Conservation (phyloP, 1,284 basidiomycete genomes). For the Erythrobasidium hasegawianum region DNA sequence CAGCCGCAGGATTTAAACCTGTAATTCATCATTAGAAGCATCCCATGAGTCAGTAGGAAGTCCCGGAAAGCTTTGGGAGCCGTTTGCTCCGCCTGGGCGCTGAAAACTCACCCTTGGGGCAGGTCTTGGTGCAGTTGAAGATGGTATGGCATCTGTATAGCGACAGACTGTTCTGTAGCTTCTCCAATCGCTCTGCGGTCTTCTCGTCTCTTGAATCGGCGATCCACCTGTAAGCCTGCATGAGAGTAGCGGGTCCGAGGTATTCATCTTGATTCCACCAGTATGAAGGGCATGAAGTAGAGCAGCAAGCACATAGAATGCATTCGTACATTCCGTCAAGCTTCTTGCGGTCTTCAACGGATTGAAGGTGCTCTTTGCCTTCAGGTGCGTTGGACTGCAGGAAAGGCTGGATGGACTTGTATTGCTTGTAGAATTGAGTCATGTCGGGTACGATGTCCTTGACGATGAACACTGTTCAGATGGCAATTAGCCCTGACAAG, state of each 20-base stretch:
- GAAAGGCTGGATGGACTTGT: slow-evolving; percentile 86
- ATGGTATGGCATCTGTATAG: slow-evolving; percentile 77
- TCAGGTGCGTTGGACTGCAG: slow-evolving; percentile 46
- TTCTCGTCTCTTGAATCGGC: slow-evolving; percentile 89
- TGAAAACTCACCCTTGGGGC: slow-evolving; percentile 38
- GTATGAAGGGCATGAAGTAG: slow-evolving; percentile 88
- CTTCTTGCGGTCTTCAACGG: slow-evolving; percentile 85
- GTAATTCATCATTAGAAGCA: slow-evolving; percentile 91
- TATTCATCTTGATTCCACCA: slow-evolving; percentile 99
- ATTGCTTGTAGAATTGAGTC: slow-evolving; percentile 92
- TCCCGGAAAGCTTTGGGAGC: background rate
- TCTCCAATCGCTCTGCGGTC: slow-evolving; percentile 77
- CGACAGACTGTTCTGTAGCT: slow-evolving; percentile 90
- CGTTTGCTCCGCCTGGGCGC: no score
- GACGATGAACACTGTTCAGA: slow-evolving; percentile 84
- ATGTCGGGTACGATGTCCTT: slow-evolving; percentile 87
- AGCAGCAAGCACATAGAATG: slow-evolving; percentile 90
- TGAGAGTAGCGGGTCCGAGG: slow-evolving; percentile 90
- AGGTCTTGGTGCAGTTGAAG: slow-evolving; percentile 55
- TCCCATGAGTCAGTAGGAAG: slow-evolving; percentile 45
- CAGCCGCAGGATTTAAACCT: slow-evolving; percentile 91
- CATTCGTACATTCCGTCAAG: slow-evolving; percentile 92
- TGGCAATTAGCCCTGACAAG: background rate
- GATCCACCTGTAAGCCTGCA: slow-evolving; percentile 83
- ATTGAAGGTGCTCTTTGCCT: slow-evolving; percentile 73